phyloP scores from a whole-genome alignment of 768 basidiomycete species.

The Hericium coralloides region DNA sequence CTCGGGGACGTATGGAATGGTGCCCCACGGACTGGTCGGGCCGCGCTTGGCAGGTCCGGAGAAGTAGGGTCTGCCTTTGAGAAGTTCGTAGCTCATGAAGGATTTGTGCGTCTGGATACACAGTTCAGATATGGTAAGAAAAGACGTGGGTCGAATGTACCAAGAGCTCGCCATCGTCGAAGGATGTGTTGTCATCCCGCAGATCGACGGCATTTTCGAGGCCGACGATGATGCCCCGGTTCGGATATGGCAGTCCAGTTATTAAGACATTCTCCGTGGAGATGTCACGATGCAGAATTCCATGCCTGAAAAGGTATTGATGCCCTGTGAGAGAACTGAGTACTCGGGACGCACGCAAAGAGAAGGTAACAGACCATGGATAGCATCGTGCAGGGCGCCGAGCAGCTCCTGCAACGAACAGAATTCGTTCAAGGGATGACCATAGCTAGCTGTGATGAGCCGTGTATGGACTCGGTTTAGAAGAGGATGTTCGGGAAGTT shows the following conservation, averaged over 20 bases:
- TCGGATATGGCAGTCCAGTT: background rate
- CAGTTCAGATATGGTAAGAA: too few relatives aligned
- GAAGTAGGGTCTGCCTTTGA: background rate
- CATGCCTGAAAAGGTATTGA: background rate
- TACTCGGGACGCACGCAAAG: background rate
- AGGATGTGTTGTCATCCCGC: background rate
- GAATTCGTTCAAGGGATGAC: background rate
- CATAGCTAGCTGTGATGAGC: background rate
- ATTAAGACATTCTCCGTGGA: background rate
- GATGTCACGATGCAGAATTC: background rate
- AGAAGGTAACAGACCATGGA: background rate
- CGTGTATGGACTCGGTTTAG: background rate
- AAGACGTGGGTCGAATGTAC: too few relatives aligned
- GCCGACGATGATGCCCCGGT: background rate
- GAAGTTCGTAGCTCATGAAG: slow-evolving; percentile 1
- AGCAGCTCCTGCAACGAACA: background rate
- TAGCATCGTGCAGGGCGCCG: background rate
- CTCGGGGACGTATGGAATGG: too few relatives aligned
- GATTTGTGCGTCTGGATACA: background rate
- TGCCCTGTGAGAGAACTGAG: background rate
- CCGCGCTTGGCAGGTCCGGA: too few relatives aligned
- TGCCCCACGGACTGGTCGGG: too few relatives aligned
- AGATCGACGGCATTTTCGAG: background rate
- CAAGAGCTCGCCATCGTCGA: background rate
- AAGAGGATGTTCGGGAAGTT: background rate